Evolutionary conservation across 176 grass and related monocot species (phyloP).

Genomic region (Juncus effusus): DNA sequence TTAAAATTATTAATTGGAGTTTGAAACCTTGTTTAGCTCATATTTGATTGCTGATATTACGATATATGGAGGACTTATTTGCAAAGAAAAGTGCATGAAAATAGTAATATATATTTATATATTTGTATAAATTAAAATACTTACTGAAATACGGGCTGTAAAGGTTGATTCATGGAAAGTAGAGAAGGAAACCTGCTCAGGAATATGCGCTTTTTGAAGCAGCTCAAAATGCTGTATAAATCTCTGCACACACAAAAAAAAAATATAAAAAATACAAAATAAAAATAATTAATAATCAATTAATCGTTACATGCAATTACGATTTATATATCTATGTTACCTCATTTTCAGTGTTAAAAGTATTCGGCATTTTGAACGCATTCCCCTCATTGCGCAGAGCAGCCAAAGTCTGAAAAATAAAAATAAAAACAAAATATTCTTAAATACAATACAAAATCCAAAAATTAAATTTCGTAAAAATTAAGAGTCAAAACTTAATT

Average conservation of each 20-base stretch:
- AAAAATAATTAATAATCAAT: neutral
- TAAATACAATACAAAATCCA: slow-evolving; percentile 2
- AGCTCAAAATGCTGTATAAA: slow-evolving; percentile 97
- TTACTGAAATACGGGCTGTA: slow-evolving; percentile 58
- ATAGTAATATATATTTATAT: too few relatives aligned
- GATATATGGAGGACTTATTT: too few relatives aligned
- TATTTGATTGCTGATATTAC: too few relatives aligned
- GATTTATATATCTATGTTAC: slow-evolving; percentile 31
- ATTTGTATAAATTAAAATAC: slow-evolving; percentile 19
- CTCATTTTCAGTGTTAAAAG: slow-evolving; percentile 93
- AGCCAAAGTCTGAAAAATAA: slow-evolving; percentile 56
- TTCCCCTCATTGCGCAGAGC: slow-evolving; percentile 72
- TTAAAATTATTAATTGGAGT: too few relatives aligned
- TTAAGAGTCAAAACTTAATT: slow-evolving; percentile 3
- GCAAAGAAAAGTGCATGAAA: too few relatives aligned
- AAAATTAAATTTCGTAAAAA: slow-evolving; percentile 6
- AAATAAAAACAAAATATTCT: slow-evolving; percentile 17
- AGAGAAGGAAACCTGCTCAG: slow-evolving; percentile 69
- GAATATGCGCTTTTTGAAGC: slow-evolving; percentile 73
- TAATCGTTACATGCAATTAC: too few relatives aligned
- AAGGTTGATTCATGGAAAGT: slow-evolving; percentile 69
- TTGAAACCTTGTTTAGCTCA: too few relatives aligned
- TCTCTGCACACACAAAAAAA: slow-evolving; percentile 49
- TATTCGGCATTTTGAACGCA: slow-evolving; percentile 53
- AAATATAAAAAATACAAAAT: neutral